Evolutionary conservation across 352 stramenopile species (phyloP).

Genomic region (Elongisporangium prolatum): DNA sequence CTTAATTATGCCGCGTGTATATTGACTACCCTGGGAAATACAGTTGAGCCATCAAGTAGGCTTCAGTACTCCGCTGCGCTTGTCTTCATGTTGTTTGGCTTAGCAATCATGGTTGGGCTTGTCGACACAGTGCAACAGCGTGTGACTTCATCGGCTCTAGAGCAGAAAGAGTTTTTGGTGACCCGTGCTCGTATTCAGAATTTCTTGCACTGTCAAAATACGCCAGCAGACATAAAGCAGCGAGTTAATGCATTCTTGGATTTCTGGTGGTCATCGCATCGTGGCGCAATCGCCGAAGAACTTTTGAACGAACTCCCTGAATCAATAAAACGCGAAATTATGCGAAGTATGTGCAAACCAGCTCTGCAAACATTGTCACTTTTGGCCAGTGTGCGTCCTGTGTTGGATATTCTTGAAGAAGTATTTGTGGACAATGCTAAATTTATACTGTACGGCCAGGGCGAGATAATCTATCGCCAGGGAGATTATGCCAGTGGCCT

Average conservation of each 20-base stretch:
- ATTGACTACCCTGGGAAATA: constrained; percentile 40
- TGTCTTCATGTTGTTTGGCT: constrained; percentile 39
- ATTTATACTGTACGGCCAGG: constrained; percentile 58
- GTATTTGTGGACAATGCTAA: constrained; percentile 44
- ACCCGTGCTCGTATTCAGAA: constrained; percentile 43
- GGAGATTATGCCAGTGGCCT: constrained; percentile 55
- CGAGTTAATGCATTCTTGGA: constrained; percentile 58
- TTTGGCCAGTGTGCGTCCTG: constrained; percentile 27
- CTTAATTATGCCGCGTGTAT: constrained; percentile 41
- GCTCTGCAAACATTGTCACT: constrained; percentile 40
- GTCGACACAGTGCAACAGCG: constrained; percentile 44
- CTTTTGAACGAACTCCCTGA: constrained; percentile 49
- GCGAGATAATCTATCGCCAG: constrained; percentile 57
- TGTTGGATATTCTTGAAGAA: constrained; percentile 27
- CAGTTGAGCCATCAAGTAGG: constrained; percentile 24
- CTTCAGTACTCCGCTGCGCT: constrained; percentile 28
- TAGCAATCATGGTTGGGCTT: constrained; percentile 28
- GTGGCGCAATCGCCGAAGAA: constrained; percentile 39
- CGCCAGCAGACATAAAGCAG: constrained; percentile 34
- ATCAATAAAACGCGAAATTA: constrained; percentile 43
- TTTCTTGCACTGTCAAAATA: constrained; percentile 45
- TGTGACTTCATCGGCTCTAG: constrained; percentile 38
- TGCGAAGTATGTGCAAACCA: constrained; percentile 42
- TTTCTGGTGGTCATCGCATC: constrained; percentile 66
- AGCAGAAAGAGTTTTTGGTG: constrained; percentile 61